Evolutionary conservation across 2,329 filamentous ascomycete genomes (phyloP), one percentile per base, ranked within the genome.

Genomic region (Fusarium domesticum): DNA sequence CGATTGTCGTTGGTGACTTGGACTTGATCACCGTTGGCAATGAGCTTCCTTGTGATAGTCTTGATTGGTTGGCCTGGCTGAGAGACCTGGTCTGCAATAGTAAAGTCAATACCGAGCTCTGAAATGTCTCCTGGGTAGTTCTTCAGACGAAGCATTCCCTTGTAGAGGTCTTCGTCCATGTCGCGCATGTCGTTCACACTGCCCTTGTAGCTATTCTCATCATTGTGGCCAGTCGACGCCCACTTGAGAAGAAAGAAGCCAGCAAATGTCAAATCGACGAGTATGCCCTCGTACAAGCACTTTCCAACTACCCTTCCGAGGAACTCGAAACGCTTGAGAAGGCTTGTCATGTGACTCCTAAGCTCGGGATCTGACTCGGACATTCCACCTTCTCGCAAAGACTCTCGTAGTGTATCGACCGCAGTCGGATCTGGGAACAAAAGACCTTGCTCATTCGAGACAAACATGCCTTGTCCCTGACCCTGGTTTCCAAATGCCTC

Each of bases 211-310:
- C 81, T 85, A 54, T 80, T 83, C 15, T 84, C 76, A 25, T 82
- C 83, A 25, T 70, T 71, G 14, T 64, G 60, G 2, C 85, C 85
- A 10, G 85, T 84, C 41, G 92, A 77, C 3, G 90, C 83, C 93
- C 93, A 98, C 64, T 97, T 96, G 47, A 96, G 79, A 6, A 98
- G 78, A 70, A 98, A 98, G 71, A 98, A 98, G 0, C 88, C 85
- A 1, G 92, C 91, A 71, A 98, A 98, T 39, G 83, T 83, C 47
- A 96, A 84, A 66, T 98, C 91, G 36, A 97, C 84, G 3, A 98
- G 76, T 35, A 98, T 97, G 1, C 91, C 91, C 70, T 98, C 93
- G 62, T 98, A 98, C 60, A 98, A 75, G 67, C 93, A 98, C 65
- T 98, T 98, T 10, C 93, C 93, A 18, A 98, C 84, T 19, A 98